A percentile compares a stretch with the other conserved stretches of the same genome.
Conservation (phyloP, 208 protist species). For the Strigomonas culicis region DNA sequence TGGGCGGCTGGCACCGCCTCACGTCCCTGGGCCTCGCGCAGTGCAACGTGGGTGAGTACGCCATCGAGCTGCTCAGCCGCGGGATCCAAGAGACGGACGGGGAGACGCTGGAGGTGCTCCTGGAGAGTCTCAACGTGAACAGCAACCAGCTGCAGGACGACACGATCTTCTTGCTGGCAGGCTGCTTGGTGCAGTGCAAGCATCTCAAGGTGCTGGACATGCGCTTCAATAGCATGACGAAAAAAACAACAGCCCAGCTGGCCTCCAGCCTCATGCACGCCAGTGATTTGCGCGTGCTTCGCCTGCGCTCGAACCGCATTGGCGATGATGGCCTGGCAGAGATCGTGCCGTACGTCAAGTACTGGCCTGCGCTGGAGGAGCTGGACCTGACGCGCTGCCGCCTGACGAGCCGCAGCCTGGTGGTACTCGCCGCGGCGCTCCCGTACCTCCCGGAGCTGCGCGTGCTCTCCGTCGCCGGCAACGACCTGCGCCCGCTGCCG, state of each 20-base stretch:
- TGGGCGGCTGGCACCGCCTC: slow-evolving; percentile 60
- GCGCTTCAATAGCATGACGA: slow-evolving; percentile 53
- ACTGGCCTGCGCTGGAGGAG: slow-evolving; percentile 45
- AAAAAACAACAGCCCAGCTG: slow-evolving; percentile 20
- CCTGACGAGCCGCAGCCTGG: slow-evolving; percentile 38
- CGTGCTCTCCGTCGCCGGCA: slow-evolving; percentile 56
- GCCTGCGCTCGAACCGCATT: slow-evolving; percentile 56
- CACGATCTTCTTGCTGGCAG: slow-evolving; percentile 39
- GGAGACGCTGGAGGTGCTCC: slow-evolving; percentile 7
- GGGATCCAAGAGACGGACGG: slow-evolving; percentile 14
- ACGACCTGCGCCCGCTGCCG: slow-evolving; percentile 34
- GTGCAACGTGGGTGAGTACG: slow-evolving; percentile 40
- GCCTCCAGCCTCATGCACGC: slow-evolving; percentile 32
- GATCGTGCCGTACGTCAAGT: slow-evolving; percentile 26
- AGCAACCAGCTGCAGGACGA: slow-evolving; percentile 44
- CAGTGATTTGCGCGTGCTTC: slow-evolving; percentile 27
- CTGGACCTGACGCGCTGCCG: slow-evolving; percentile 72
- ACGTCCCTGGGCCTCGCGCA: slow-evolving; percentile 45
- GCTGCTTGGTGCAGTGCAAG: slow-evolving; percentile 37
- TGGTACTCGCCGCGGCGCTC: slow-evolving; percentile 27
- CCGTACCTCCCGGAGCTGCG: slow-evolving; percentile 27
- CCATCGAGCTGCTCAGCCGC: slow-evolving; percentile 20
- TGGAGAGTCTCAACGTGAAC: slow-evolving; percentile 44
- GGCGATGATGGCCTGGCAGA: slow-evolving; percentile 38
- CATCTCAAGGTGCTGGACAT: slow-evolving; percentile 37